Base-by-base conservation (phyloP, 306 rosid species). In the Astragalus glycyphyllos region DNA sequence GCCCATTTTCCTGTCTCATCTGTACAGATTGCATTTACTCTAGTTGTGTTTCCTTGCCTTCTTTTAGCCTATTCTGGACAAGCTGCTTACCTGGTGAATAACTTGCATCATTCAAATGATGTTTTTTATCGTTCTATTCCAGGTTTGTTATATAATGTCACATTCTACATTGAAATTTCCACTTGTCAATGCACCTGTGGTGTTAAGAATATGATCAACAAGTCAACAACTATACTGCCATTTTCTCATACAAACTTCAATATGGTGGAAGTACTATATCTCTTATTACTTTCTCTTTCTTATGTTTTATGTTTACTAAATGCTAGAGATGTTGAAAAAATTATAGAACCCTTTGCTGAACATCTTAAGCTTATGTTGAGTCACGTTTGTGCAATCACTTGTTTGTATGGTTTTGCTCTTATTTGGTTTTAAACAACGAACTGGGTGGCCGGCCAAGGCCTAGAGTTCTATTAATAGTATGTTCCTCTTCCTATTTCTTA, bases 41-140 rank as follows among this genome's bases (percentile, higher is more conserved):
- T 83, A 66, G 57, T 94, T 42, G 99, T 94, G 81, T 94, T 91
- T 76, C 99, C 97, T 73, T 91, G 96, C 86, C 99, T 94, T 77
- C 99, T 94, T 71, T 75, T 85, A 48, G 97, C 99, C 4, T 94
- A 94, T 80, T 91, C 91, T 66, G 99, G 99, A 68, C 99, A 94
- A 71, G 99, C 97, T 48, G 97, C 99, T 1, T 94, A 83, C 76
- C 90, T 94, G 42, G 72, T 87, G 83, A 49, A 79, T 62, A 74
- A 94, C 75, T 67, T 67, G 78, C n/a, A 34, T 2, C 87, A 82
- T 41, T 86, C 80, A 4, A 0, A 6, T 7, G 89, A 77, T 61
- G 91, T 83, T 23, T 94, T 94, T 70, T 91, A 90, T 72, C 86
- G 78, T 44, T 90, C 95, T 65, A 94, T 94, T 85, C 98, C 98